Conservation (phyloP, 768 basidiomycete species). For the Zangia roseola region DNA sequence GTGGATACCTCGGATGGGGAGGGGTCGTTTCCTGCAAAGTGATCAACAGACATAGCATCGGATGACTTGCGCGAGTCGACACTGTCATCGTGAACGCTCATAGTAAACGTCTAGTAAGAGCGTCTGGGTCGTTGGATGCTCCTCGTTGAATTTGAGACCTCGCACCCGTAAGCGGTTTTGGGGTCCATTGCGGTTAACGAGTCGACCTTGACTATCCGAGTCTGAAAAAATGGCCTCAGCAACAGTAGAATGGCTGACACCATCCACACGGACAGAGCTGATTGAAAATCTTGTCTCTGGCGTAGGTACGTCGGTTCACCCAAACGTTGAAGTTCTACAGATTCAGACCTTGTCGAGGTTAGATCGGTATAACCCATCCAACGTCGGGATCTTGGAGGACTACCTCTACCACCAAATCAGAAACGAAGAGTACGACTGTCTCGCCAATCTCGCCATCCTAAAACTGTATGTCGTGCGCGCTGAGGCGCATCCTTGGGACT, state of each 20-base stretch:
- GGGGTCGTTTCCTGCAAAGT: not conserved
- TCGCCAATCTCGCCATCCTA: conserved; percentile 92
- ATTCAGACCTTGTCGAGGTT: conserved; percentile 5
- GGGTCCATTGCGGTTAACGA: conserved; percentile 5
- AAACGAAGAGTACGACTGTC: conserved; percentile 88
- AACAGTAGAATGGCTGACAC: conserved; percentile 67
- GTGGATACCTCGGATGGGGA: not conserved
- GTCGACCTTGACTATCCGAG: not conserved
- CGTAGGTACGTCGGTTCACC: conserved; percentile 57
- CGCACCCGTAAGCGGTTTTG: not conserved
- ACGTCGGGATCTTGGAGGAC: conserved; percentile 91
- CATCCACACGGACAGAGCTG: conserved; percentile 76
- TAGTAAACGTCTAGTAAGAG: not conserved
- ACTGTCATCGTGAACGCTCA: conserved; percentile 15
- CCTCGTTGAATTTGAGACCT: too few relatives aligned
- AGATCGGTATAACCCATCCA: conserved; percentile 98
- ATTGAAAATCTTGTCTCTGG: conserved; percentile 92
- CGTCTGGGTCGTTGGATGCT: too few relatives aligned
- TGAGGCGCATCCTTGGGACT: not conserved
- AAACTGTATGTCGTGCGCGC: conserved; percentile 62
- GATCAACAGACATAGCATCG: conserved; percentile 11
- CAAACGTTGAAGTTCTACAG: not conserved
- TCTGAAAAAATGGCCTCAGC: conserved; percentile 28
- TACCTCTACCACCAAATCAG: conserved; percentile 94
- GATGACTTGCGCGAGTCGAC: conserved; percentile 5